Conservation (phyloP, 108 stramenopile species). For the Phaeodactylum tricornutum region DNA sequence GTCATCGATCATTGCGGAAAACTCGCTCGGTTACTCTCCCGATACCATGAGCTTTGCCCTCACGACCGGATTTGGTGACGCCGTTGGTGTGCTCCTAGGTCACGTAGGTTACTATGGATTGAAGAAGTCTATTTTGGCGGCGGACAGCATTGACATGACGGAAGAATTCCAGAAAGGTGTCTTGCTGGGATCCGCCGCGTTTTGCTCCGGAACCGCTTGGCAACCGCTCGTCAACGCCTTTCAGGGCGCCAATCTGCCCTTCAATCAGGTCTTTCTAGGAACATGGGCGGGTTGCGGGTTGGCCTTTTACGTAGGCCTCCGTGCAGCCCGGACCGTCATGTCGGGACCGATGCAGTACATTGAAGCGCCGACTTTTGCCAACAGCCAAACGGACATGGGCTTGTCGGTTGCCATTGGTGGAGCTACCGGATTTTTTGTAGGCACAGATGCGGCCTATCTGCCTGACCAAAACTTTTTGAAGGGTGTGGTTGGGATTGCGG, state of each 20-base stretch:
- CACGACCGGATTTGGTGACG: conserved; percentile 68
- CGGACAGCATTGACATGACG: conserved; percentile 34
- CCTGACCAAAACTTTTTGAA: conserved; percentile 77
- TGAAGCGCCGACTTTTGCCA: conserved; percentile 57
- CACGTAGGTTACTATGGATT: conserved; percentile 46
- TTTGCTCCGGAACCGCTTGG: conserved; percentile 78
- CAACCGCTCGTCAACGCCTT: conserved; percentile 70
- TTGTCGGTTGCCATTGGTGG: conserved; percentile 64
- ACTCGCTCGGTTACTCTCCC: conserved; percentile 37
- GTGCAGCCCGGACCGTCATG: conserved; percentile 45
- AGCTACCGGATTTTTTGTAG: conserved; percentile 80
- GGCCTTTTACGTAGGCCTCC: conserved; percentile 68
- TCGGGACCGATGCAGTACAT: conserved; percentile 34
- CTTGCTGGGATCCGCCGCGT: conserved; percentile 61
- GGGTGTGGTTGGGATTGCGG: conserved; percentile 58
- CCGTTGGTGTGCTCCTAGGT: conserved; percentile 52
- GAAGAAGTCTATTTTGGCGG: conserved; percentile 39
- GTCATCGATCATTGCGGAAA: conserved; percentile 47
- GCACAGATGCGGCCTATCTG: conserved; percentile 73
- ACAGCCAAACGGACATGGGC: conserved; percentile 47
- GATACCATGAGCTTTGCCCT: conserved; percentile 56
- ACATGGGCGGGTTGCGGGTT: conserved; percentile 74
- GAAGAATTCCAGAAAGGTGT: conserved; percentile 49
- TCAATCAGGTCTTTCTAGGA: conserved; percentile 50
- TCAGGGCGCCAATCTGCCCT: conserved; percentile 60